phyloP scores from a whole-genome alignment of 2,329 filamentous ascomycete species.

The Fusarium humuli region DNA sequence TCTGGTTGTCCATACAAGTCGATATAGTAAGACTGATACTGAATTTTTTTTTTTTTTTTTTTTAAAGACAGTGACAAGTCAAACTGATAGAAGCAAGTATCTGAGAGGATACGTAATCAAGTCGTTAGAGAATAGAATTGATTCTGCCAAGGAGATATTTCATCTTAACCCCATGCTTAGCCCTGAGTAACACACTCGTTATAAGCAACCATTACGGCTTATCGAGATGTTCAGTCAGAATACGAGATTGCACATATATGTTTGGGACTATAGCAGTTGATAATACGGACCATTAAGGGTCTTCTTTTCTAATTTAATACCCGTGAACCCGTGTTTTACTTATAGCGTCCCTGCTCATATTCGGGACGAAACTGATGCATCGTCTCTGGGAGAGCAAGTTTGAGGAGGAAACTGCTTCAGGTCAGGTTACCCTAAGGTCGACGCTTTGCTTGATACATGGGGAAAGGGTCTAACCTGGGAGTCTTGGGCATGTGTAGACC shows the following conservation, averaged over 20 bases:
- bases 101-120: slow-evolving; percentile 1
- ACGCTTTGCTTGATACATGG: neutral
- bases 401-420: slow-evolving; percentile 25
- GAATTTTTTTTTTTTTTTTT: neutral
- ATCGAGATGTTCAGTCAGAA: slow-evolving; percentile 1
- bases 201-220: slow-evolving; percentile 5
- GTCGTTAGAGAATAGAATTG: neutral
- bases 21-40: neutral
- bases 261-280: neutral
- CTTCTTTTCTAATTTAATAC: slow-evolving; percentile 2
- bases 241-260: neutral
- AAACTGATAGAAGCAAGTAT: neutral
- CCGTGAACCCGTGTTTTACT: slow-evolving; percentile 1
- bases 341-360: slow-evolving; percentile 26
- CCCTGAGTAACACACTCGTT: slow-evolving; percentile 9
- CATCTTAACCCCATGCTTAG: slow-evolving; percentile 19
- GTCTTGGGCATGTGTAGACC: neutral
- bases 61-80: neutral
- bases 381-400: neutral
- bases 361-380: slow-evolving; percentile 3
- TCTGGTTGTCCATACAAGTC: neutral
- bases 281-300: slow-evolving; percentile 1
- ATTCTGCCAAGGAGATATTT: slow-evolving; percentile 17
- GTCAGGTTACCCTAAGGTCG: neutral
- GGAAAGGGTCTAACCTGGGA: neutral